Base-by-base conservation (phyloP, 768 basidiomycete genomes). In the Lentinus brumalis region DNA sequence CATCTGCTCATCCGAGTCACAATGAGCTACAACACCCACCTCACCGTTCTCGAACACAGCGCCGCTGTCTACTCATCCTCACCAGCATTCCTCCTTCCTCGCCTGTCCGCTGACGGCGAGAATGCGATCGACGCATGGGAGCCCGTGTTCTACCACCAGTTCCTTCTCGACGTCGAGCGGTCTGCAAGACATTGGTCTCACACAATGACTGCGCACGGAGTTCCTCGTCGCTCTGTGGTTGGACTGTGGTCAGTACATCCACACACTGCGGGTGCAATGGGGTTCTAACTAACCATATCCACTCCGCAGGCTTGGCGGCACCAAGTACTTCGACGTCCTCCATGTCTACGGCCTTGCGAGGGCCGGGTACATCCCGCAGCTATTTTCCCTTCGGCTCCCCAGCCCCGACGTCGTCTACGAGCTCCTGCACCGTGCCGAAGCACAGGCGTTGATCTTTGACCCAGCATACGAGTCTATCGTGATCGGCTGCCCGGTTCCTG, bases 361-460 rank as follows among this genome's bases (percentile, higher is more conserved):
- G 68, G 89, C 88, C 3, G 88, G 87, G 4, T 89, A 83, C 70
- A 76, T 88, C 62, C 89, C 89, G 6, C 88, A 91, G 64, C 73
- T 91, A 14, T 88, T 90, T 78, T 89, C 87, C 71, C 77, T 90
- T 60, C 81, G 87, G 18, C 80, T 91, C 30, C 86, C 89, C 14
- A 89, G 84, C 67, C 85, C 88, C 39, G 77, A 77, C 21, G 83
- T 91, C 30, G 78, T 91, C 65, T 83, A 83, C 65, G 87, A 91
- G 68, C 79, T 91, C 21, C 77, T 91, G 59, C 73, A 71, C 3
- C 83, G 78, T 67, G 83, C 86, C 50, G 72, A 77, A 45, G 85
- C 88, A 31, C 77, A 78, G 66, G 88, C 86, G 30, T 78, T 92
- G 57, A 77, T 92, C 62, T 83, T 82, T 68, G 88, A 91, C 55